Evolutionary conservation across 202 grass and related monocot genomes (phyloP).

Genomic region (Dendrocalamus latiflorus): DNA sequence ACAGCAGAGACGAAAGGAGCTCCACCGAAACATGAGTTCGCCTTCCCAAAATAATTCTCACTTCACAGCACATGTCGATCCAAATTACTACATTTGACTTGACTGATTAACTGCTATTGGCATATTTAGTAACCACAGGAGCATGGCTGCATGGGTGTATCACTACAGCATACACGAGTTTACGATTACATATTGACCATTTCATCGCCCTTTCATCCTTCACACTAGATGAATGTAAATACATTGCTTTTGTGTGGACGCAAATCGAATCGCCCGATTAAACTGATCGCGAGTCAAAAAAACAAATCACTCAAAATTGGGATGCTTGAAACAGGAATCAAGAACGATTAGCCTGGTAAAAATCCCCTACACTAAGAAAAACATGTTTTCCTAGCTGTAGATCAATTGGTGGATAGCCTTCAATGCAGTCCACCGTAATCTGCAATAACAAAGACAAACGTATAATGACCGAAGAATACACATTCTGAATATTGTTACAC

Average conservation of each 20-base stretch:
- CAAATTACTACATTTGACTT: background rate
- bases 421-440: slow-evolving; percentile 66
- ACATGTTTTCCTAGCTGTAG: slow-evolving; percentile 67
- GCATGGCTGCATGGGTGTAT: background rate
- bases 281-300: background rate
- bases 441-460: slow-evolving; percentile 24
- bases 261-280: background rate
- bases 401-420: slow-evolving; percentile 56
- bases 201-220: background rate
- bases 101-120: background rate
- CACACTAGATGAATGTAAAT: background rate
- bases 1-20: background rate
- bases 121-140: background rate
- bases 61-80: background rate
- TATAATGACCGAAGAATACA: background rate
- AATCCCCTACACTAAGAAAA: slow-evolving; percentile 75
- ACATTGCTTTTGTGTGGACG: background rate
- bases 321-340: slow-evolving; percentile 17
- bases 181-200: background rate
- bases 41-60: background rate
- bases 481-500: background rate
- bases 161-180: background rate
- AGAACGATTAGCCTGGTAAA: slow-evolving; percentile 39
- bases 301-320: slow-evolving; percentile 24
- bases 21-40: background rate